A percentile compares a stretch with the other conserved stretches of the same genome.
Evolutionary conservation across 2,329 filamentous ascomycete genomes (phyloP).

Genomic region (Penicillium verrucosum): DNA sequence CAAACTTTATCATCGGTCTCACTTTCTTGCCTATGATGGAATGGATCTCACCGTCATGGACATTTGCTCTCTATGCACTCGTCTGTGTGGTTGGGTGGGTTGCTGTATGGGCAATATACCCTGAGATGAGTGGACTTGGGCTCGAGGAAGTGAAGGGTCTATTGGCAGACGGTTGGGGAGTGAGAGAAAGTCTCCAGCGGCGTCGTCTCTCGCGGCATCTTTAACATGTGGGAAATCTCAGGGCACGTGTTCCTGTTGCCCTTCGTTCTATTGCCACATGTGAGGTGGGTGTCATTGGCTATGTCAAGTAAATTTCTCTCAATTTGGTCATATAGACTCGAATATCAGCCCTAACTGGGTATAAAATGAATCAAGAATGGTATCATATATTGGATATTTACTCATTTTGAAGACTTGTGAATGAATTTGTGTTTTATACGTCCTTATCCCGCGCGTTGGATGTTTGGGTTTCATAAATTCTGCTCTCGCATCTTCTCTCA

Average conservation of each 20-base stretch:
- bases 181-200: slow-evolving; percentile 46
- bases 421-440: no score
- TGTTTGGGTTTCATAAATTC: no score
- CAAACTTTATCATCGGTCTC: slow-evolving; percentile 80
- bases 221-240: background rate
- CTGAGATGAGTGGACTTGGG: slow-evolving; percentile 77
- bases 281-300: background rate
- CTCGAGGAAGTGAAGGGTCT: slow-evolving; percentile 76
- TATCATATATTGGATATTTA: background rate
- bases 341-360: background rate
- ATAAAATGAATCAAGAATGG: background rate
- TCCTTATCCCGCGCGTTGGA: no score
- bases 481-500: no score
- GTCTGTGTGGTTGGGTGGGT: slow-evolving; percentile 67
- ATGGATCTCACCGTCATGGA: slow-evolving; percentile 66
- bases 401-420: background rate
- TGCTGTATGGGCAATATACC: slow-evolving; percentile 71
- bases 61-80: slow-evolving; percentile 74
- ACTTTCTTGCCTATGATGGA: slow-evolving; percentile 90
- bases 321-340: background rate
- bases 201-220: background rate
- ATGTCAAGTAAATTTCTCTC: background rate
- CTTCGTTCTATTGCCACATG: background rate
- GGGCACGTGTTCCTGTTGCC: background rate
- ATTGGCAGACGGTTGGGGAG: slow-evolving; percentile 70